Evolutionary conservation across 2,329 filamentous ascomycete species (phyloP).

Genomic region (Ophiostoma novo-ulmi): DNA sequence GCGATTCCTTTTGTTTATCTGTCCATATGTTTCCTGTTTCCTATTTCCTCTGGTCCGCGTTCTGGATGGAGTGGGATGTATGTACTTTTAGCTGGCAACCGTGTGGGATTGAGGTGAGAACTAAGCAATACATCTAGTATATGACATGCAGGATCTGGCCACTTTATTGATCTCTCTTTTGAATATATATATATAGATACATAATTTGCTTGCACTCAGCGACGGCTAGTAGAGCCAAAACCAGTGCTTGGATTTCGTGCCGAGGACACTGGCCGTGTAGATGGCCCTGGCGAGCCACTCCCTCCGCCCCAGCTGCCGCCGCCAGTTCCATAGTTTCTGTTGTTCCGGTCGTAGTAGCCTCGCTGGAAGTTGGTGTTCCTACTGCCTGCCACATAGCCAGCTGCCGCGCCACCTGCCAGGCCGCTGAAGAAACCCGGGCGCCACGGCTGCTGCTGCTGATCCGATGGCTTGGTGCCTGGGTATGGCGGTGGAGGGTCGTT

Average conservation of each 20-base stretch:
- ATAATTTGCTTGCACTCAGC: background rate
- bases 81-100: background rate
- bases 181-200: background rate
- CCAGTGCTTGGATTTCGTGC: constrained; percentile 63
- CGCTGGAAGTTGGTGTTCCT: constrained; percentile 35
- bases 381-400: constrained; percentile 58
- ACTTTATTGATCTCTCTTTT: no score
- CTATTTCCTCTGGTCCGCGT: background rate
- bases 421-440: constrained; percentile 71
- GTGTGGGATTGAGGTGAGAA: background rate
- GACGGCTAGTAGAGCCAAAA: constrained; percentile 46
- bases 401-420: constrained; percentile 61
- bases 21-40: background rate
- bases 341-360: constrained; percentile 30
- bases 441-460: constrained; percentile 45
- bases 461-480: constrained; percentile 39
- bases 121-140: background rate
- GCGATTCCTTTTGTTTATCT: background rate
- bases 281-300: constrained; percentile 34
- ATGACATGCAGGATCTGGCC: background rate
- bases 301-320: constrained; percentile 28
- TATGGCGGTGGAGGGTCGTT: constrained; percentile 53
- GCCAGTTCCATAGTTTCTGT: constrained; percentile 24
- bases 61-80: background rate
- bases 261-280: constrained; percentile 37